A percentile compares a stretch with the other conserved stretches of the same genome.
Evolutionary conservation across 2,329 filamentous ascomycete genomes (phyloP).

Genomic region (Aureobasidium vineae): DNA sequence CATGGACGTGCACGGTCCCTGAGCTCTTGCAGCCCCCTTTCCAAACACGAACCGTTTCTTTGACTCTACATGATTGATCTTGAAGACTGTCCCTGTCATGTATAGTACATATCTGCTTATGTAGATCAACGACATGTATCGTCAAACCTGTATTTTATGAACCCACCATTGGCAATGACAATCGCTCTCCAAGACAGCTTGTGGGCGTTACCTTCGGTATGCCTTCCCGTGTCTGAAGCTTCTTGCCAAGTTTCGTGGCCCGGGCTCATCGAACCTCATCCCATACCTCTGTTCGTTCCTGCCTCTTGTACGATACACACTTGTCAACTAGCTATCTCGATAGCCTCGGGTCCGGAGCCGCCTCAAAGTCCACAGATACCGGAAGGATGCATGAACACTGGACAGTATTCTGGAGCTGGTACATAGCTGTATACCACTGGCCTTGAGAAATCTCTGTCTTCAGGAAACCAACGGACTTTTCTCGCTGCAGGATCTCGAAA

Average conservation of each 20-base stretch:
- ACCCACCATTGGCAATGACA: no score
- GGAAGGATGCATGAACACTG: background rate
- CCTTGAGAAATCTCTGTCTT: background rate
- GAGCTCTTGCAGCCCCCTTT: slow-evolving; percentile 16
- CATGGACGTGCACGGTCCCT: slow-evolving; percentile 12
- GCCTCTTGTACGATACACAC: background rate
- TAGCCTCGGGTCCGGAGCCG: no score
- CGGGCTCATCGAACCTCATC: slow-evolving; percentile 7
- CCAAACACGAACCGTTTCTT: background rate
- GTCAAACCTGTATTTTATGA: background rate
- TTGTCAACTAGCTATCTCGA: no score
- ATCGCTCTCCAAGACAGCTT: background rate
- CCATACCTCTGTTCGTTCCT: background rate
- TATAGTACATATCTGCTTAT: background rate
- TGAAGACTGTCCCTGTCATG: no score
- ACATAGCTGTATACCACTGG: background rate
- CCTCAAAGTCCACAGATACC: no score
- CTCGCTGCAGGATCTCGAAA: background rate
- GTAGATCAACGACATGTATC: background rate
- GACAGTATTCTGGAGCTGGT: background rate
- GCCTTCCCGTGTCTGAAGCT: slow-evolving; percentile 6
- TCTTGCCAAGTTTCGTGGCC: slow-evolving; percentile 11
- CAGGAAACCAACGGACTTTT: background rate
- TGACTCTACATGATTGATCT: background rate
- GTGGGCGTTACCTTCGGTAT: background rate